Percentiles rank a stretch among this genome's conserved stretches.
These are phyloP conservation scores for Periconia macrospinosa DNA, from an alignment of 2,329 filamentous ascomycete genomes.

Conservation along the genomic window DNA sequence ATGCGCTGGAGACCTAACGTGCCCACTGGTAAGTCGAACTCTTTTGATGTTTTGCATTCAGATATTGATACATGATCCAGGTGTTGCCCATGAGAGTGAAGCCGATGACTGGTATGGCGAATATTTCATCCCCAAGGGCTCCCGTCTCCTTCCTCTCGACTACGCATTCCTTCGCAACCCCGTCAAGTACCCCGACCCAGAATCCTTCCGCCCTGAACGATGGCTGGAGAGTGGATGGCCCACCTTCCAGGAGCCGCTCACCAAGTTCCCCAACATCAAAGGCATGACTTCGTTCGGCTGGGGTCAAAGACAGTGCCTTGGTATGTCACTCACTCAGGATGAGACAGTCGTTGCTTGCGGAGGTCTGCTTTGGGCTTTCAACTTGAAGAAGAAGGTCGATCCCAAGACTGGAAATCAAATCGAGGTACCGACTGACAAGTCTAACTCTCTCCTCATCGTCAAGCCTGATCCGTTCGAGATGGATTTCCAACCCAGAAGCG, in stretches of 20 bases:
- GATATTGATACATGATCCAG: slow-evolving; percentile 23
- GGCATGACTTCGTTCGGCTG: slow-evolving; percentile 67
- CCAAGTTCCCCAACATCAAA: slow-evolving; percentile 64
- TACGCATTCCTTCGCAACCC: slow-evolving; percentile 50
- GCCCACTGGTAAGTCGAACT: slow-evolving; percentile 36
- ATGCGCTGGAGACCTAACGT: slow-evolving; percentile 54
- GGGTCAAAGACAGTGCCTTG: slow-evolving; percentile 65
- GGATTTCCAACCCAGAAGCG: slow-evolving; percentile 56
- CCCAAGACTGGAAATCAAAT: slow-evolving; percentile 44
- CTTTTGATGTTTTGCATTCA: slow-evolving; percentile 1
- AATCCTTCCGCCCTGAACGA: slow-evolving; percentile 63
- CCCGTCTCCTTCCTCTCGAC: slow-evolving; percentile 40
- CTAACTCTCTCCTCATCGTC: slow-evolving; percentile 60
- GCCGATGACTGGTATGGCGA: slow-evolving; percentile 54
- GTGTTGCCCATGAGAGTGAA: slow-evolving; percentile 56
- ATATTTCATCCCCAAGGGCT: slow-evolving; percentile 54
- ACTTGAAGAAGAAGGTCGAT: slow-evolving; percentile 53
- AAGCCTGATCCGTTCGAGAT: slow-evolving; percentile 60
- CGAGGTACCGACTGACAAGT: slow-evolving; percentile 53
- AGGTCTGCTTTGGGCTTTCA: slow-evolving; percentile 52
- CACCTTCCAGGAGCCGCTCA: slow-evolving; percentile 66
- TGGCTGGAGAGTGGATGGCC: slow-evolving; percentile 66
- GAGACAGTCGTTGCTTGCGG: slow-evolving; percentile 56
- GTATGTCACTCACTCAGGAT: slow-evolving; percentile 63
- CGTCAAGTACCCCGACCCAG: slow-evolving; percentile 64